Base-by-base conservation (phyloP, 345 rosid genomes). In the Noccaea caerulescens region DNA sequence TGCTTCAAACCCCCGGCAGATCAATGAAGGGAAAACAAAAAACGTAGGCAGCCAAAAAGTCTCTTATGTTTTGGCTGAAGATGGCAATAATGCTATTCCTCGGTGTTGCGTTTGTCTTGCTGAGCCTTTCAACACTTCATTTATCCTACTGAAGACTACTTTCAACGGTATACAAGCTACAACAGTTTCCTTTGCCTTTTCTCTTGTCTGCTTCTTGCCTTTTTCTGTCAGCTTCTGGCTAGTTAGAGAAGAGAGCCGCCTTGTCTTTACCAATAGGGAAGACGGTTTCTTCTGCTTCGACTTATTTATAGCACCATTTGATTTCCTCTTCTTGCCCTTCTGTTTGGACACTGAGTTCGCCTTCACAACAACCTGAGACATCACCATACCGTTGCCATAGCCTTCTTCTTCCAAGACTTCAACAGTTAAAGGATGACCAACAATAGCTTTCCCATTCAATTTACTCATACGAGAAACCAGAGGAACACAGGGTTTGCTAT, bases 71-170 rank as follows among this genome's bases (percentile, higher is more conserved):
- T 68, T 78, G 73, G 42, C 47, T 23, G 66, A 13, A 63, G 77
- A 44, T 57, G 81, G 60, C 50, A 69, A 58, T 63, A 69, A 58
- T 63, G 80, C 13, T 20, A 1, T 20, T 20, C 23, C 23, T 10
- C 81, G 66, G 34, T 69, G 59, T 23, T 71, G 75, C 23, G 79
- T 62, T 32, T 78, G 80, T 66, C 91, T 63, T 14, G 67, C 58
- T 53, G 91, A 88, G n/a, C 97, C 89, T 63, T 85, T 95, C 83
- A 92, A 72, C 18, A 92, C 94, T 81, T 95, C 87, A 4, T 76
- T 84, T 76, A 95, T 85, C 83, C 99, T 80, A 78, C 97, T 92
- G 81, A 92, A 92, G n/a, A 90, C 96, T 80, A 95, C 42, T 80
- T 86, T 90, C 62, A 95, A 73, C 9, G 99, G 99, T 66, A 95